Conservation (phyloP, 2,329 filamentous ascomycete genomes). For the Sporothrix humicola region DNA sequence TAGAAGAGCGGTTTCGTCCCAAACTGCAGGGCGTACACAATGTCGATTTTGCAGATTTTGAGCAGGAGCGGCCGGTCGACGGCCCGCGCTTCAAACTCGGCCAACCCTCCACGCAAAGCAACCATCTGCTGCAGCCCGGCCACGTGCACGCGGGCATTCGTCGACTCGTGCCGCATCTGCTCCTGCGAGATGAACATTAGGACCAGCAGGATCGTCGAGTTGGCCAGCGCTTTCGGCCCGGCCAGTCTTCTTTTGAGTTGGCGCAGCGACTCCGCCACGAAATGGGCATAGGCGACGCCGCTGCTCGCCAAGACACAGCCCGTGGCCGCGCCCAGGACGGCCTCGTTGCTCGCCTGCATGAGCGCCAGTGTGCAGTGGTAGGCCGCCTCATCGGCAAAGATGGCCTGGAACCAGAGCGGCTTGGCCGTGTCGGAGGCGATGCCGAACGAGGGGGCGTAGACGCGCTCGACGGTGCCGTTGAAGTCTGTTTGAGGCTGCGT, state of each 20-base stretch:
- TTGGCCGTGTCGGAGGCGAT: slow-evolving; percentile 13
- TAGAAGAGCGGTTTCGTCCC: slow-evolving; percentile 32
- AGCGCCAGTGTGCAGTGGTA: slow-evolving; percentile 38
- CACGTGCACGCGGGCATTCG: slow-evolving; percentile 42
- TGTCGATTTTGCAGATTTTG: slow-evolving; percentile 40
- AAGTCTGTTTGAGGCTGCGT: background rate
- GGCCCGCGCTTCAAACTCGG: slow-evolving; percentile 29
- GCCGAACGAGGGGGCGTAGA: slow-evolving; percentile 4
- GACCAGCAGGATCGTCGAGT: slow-evolving; percentile 41
- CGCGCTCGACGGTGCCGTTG: slow-evolving; percentile 8
- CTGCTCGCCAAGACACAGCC: background rate
- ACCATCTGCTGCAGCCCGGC: slow-evolving; percentile 48
- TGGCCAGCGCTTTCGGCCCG: slow-evolving; percentile 39
- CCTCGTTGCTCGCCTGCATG: slow-evolving; percentile 41
- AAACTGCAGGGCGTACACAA: slow-evolving; percentile 32
- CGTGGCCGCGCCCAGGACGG: slow-evolving; percentile 27
- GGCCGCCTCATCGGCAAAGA: slow-evolving; percentile 32
- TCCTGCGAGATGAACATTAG: slow-evolving; percentile 41
- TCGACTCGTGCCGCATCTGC: slow-evolving; percentile 36
- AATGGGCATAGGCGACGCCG: slow-evolving; percentile 15
- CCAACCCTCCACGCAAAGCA: slow-evolving; percentile 43
- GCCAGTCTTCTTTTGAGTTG: background rate
- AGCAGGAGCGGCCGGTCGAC: slow-evolving; percentile 36
- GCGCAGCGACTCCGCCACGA: slow-evolving; percentile 1
- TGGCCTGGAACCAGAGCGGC: slow-evolving; percentile 20